Conservation (phyloP, 2,329 filamentous ascomycete species). For the Elsinoe necatrix region DNA sequence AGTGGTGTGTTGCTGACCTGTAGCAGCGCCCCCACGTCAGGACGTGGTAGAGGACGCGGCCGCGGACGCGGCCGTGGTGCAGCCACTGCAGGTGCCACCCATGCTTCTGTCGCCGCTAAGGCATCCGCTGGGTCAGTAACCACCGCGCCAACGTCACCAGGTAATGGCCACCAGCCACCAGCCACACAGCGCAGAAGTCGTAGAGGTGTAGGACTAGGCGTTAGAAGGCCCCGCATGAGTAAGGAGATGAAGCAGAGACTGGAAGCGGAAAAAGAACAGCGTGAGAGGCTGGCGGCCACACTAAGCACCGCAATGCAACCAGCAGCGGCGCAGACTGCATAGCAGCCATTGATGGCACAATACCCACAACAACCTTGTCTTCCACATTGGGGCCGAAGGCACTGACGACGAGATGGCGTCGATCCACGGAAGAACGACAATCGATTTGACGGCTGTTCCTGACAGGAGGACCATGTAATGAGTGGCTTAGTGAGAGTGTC, state of each 20-base stretch:
- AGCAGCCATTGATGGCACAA: neutral
- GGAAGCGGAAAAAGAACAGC: slow-evolving; percentile 71
- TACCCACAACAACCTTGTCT: neutral
- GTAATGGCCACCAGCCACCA: slow-evolving; percentile 15
- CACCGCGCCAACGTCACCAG: neutral
- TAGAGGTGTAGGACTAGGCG: slow-evolving; percentile 65
- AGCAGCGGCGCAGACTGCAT: neutral
- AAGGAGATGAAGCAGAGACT: slow-evolving; percentile 77
- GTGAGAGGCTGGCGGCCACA: slow-evolving; percentile 46
- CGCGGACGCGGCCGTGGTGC: slow-evolving; percentile 51
- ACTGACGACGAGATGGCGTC: too few species aligned
- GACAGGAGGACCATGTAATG: too few species aligned
- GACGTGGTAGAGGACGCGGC: slow-evolving; percentile 49
- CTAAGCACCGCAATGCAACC: neutral
- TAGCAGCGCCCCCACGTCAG: slow-evolving; percentile 13
- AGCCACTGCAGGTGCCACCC: slow-evolving; percentile 28
- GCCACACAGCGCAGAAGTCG: slow-evolving; percentile 45
- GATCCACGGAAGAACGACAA: too few species aligned
- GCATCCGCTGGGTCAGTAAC: slow-evolving; percentile 18
- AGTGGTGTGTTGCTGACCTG: slow-evolving; percentile 51
- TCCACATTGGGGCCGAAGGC: neutral
- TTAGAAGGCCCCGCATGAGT: slow-evolving; percentile 74
- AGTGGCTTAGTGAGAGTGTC: too few species aligned
- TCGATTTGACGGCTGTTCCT: too few species aligned
- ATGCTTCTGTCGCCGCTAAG: slow-evolving; percentile 23